Evolutionary conservation across 2,329 filamentous ascomycete species (phyloP), one percentile per base, ranked within the genome.

Genomic region (Monilinia vaccinii-corymbosi): DNA sequence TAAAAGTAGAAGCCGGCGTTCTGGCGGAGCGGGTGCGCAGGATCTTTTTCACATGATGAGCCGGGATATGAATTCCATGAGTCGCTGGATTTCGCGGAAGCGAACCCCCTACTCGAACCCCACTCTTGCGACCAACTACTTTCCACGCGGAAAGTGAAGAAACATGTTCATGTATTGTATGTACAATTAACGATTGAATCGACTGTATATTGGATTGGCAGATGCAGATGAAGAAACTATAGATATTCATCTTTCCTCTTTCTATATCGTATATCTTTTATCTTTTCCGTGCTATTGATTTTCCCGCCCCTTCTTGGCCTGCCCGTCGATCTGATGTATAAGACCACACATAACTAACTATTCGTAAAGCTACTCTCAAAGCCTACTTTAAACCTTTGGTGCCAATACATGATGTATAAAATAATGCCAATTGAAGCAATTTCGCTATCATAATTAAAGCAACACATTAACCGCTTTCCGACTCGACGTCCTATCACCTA

Each of bases 131-230:
- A 53, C 21, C 9, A 25, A 25, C 13, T 36, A 36, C 34, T 45
- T 45, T 21, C 49, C 10, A 38, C 21, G n/a, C 13, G 32, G 18
- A 50, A 50, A 6, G 34, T 6, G 18, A 48, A 16, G 45, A n/a
- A 25, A 28, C 13, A 28, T 52, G 14, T 58, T 44, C 55, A 25
- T 57, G 23, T 40, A 50, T 31, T 57, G 34, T 57, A 51, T 57
- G 34, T 57, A 51, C 18, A 50, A 58, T 23, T 32, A 58, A 40
- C 34, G 34, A 42, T 58, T n/a, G 8, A 44, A 42, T 50, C 34
- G 36, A 21, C 38, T 58, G 45, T 58, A 50, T 58, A 58, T 42
- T 49, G 23, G 23, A 50, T 42, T 31, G 14, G 48, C 25, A 49
- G 23, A 31, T 21, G 18, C 42, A 13, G 18, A 32, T 48, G 46